Percentiles rank a stretch among this genome's conserved stretches.
Evolutionary conservation across 1,139 yeast species (phyloP).

Genomic region (Debaryomyces robertsiae): DNA sequence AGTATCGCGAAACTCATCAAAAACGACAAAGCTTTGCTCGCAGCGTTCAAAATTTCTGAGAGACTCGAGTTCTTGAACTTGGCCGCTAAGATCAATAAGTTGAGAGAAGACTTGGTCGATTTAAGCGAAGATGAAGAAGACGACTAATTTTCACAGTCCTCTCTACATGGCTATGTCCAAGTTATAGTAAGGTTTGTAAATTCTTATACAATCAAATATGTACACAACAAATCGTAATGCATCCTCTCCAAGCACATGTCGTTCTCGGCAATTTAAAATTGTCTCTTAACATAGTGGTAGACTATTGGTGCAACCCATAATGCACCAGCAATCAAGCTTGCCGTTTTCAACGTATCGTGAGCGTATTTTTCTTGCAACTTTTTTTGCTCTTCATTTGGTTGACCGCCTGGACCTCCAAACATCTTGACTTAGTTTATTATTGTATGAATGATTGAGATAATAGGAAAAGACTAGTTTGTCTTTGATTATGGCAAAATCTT

Average conservation of each 20-base stretch:
- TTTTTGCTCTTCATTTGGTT: constrained; percentile 77
- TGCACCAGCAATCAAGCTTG: constrained; percentile 72
- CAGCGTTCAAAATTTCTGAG: constrained; percentile 83
- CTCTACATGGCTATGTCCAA: not conserved
- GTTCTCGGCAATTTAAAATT: constrained; percentile 36
- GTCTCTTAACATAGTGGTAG: constrained; percentile 61
- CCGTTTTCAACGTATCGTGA: constrained; percentile 62
- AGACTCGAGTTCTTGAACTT: constrained; percentile 68
- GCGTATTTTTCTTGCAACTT: constrained; percentile 72
- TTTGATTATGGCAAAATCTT: constrained; percentile 9
- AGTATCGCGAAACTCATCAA: constrained; percentile 70
- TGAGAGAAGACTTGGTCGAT: constrained; percentile 55
- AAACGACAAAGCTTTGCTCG: constrained; percentile 77
- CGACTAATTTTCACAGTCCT: not conserved
- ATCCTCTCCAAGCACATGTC: not conserved
- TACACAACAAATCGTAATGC: constrained; percentile 3
- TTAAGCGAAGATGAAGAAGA: constrained; percentile 24
- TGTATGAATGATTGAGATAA: not conserved
- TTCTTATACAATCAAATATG: constrained; percentile 8
- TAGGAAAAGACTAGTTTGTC: not conserved
- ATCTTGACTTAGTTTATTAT: constrained; percentile 33
- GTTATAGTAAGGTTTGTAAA: constrained; percentile 1
- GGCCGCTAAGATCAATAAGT: constrained; percentile 66
- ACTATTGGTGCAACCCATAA: constrained; percentile 77
- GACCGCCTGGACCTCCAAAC: constrained; percentile 80